Evolutionary conservation across 306 rosid genomes (phyloP), one percentile per base, ranked within the genome.

Genomic region (Canavalia ensiformis): DNA sequence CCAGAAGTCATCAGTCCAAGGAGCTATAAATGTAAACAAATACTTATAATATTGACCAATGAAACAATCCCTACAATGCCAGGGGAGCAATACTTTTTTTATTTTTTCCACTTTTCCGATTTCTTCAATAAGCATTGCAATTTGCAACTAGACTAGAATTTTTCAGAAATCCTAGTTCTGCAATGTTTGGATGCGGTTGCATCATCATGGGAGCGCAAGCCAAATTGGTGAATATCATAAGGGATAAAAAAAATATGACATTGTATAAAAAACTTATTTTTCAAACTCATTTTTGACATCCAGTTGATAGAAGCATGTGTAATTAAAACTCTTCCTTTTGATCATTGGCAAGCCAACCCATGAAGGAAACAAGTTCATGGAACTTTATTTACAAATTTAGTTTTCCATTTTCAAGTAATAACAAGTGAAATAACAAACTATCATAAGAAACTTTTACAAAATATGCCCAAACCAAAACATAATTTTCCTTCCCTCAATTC

Each of bases 101-200:
- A 41, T 47, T 69, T 45, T 3, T n/a, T 4, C 4, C 37, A 8
- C 4, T 51, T 60, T 39, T 31, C 45, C 68, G 18, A 60, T 70
- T 58, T 75, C 71, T 28, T 67, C 60, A 57, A 69, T 52, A 69
- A 1, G 67, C 28, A 12, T 56, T 33, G 29, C 66, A 42, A 80
- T 49, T 70, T 33, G 29, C 66, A 42, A 80, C 47, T 70, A 84
- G 18, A 63, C 39, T 46, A 71, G 44, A 55, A 72, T 42, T 44
- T 42, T 44, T 51, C 49, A 58, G 4, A 75, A 67, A 76, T n/a
- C 50, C 70, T 28, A 12, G 25, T 49, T 47, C 7, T 11, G 8
- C 63, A 70, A 45, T 41, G 8, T 57, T 29, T 58, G 37, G 49
- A 37, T 29, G 37, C 42, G 41, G 2, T 34, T 66, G 63, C 39